phyloP scores from a whole-genome alignment of 2,329 filamentous ascomycete genomes.

The Phaeosphaeriaceae sp. region DNA sequence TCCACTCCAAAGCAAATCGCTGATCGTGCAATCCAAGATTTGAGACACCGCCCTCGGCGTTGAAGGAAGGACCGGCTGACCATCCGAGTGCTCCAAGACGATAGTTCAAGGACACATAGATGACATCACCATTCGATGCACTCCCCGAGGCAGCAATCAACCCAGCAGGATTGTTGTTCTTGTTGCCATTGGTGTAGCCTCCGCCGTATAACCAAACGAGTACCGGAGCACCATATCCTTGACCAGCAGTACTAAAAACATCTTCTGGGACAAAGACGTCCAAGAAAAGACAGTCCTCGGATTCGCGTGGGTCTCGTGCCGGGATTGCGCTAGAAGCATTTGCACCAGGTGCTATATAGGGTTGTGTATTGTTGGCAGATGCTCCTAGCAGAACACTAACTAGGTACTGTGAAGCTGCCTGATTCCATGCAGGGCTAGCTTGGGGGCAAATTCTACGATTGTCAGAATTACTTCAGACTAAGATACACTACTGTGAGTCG shows the following conservation, averaged over 20 bases:
- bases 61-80: slow-evolving; percentile 40
- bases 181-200: slow-evolving; percentile 53
- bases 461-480: neutral
- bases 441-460: slow-evolving; percentile 43
- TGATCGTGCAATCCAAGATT: slow-evolving; percentile 49
- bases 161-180: slow-evolving; percentile 50
- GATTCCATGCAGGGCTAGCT: slow-evolving; percentile 52
- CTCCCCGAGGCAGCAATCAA: slow-evolving; percentile 53
- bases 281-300: slow-evolving; percentile 58
- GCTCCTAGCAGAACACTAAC: slow-evolving; percentile 34
- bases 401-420: slow-evolving; percentile 43
- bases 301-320: slow-evolving; percentile 34
- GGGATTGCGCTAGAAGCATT: slow-evolving; percentile 34
- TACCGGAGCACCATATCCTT: slow-evolving; percentile 50
- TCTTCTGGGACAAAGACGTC: slow-evolving; percentile 55
- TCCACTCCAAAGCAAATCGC: slow-evolving; percentile 49
- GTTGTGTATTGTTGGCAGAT: slow-evolving; percentile 36
- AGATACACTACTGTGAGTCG: neutral
- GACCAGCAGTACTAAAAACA: slow-evolving; percentile 42
- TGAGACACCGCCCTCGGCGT: slow-evolving; percentile 41
- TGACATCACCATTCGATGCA: slow-evolving; percentile 48
- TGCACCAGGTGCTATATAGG: slow-evolving; percentile 30
- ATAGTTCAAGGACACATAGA: slow-evolving; percentile 56
- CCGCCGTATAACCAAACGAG: slow-evolving; percentile 60
- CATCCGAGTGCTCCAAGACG: slow-evolving; percentile 52